These are phyloP conservation scores for Biscogniauxia sp. DNA, from an alignment of 2,329 filamentous ascomycete species.

Conservation along the genomic window DNA sequence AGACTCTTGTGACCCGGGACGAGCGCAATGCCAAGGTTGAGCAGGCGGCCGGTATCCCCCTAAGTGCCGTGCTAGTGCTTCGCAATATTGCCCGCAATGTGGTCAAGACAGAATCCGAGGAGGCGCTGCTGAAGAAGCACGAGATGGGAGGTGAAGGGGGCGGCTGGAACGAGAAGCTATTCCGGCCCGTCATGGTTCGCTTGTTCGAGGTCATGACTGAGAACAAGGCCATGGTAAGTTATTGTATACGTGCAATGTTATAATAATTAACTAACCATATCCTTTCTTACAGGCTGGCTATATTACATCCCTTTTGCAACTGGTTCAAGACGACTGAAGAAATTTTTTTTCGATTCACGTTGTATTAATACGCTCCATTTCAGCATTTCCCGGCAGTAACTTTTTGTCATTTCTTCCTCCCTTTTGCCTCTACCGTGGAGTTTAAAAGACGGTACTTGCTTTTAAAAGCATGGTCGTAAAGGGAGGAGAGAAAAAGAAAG, in stretches of 20 bases:
- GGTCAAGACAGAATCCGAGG: conserved; percentile 58
- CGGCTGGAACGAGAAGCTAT: conserved; percentile 66
- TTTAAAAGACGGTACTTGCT: neutral
- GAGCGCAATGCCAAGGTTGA: conserved; percentile 57
- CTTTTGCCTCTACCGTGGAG: neutral
- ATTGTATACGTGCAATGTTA: neutral
- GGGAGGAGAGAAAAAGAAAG: neutral
- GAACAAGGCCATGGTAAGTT: conserved; percentile 59
- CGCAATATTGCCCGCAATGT: conserved; percentile 73
- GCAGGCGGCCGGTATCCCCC: conserved; percentile 73
- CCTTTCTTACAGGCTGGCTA: conserved; percentile 13
- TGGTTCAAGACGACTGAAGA: conserved; percentile 19
- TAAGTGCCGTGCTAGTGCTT: conserved; percentile 73
- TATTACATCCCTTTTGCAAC: conserved; percentile 23
- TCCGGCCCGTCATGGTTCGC: conserved; percentile 62
- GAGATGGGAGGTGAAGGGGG: conserved; percentile 46
- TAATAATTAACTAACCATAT: too few species aligned
- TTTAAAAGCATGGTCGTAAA: neutral
- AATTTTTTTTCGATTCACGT: neutral
- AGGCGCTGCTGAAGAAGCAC: conserved; percentile 50
- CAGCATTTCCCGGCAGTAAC: conserved; percentile 2
- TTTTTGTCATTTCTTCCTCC: neutral
- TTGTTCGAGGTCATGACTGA: conserved; percentile 69
- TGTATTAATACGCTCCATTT: neutral
- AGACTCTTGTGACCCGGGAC: conserved; percentile 55